phyloP scores from a whole-genome alignment of 2,329 filamentous ascomycete genomes.

The Dichotomopilus funicola region DNA sequence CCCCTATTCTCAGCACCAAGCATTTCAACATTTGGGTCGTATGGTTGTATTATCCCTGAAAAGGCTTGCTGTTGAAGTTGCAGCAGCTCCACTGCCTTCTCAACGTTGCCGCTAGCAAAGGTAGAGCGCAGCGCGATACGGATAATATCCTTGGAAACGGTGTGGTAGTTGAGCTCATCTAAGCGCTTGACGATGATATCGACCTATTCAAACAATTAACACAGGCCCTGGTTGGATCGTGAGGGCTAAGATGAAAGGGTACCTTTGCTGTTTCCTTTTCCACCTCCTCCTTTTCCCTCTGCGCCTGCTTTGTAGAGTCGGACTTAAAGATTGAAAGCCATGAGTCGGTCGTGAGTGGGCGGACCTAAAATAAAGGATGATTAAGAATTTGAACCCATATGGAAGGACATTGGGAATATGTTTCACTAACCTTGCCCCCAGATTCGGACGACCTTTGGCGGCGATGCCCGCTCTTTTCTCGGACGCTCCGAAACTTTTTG shows the following conservation, averaged over 20 bases:
- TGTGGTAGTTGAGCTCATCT: constrained; percentile 39
- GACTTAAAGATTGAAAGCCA: constrained; percentile 60
- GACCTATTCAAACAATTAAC: constrained; percentile 29
- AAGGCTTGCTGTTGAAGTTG: constrained; percentile 74
- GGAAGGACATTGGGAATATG: not conserved
- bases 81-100: constrained; percentile 70
- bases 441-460: constrained; percentile 52
- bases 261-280: constrained; percentile 40
- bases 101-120: constrained; percentile 61
- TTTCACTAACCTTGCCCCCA: constrained; percentile 42
- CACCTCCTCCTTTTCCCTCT: constrained; percentile 24
- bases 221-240: not conserved
- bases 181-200: constrained; percentile 35
- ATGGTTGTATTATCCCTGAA: constrained; percentile 69
- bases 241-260: constrained; percentile 13
- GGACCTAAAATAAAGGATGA: constrained; percentile 33
- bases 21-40: constrained; percentile 64
- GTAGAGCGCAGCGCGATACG: constrained; percentile 51
- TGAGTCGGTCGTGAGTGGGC: constrained; percentile 48
- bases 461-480: constrained; percentile 56
- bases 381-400: too few species aligned
- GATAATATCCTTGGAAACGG: constrained; percentile 51
- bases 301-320: constrained; percentile 48
- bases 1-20: constrained; percentile 80
- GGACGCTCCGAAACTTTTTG: constrained; percentile 63